These are phyloP conservation scores for Kewa caespitosa DNA, from an alignment of 179 eudicot species.

Conservation along the genomic window DNA sequence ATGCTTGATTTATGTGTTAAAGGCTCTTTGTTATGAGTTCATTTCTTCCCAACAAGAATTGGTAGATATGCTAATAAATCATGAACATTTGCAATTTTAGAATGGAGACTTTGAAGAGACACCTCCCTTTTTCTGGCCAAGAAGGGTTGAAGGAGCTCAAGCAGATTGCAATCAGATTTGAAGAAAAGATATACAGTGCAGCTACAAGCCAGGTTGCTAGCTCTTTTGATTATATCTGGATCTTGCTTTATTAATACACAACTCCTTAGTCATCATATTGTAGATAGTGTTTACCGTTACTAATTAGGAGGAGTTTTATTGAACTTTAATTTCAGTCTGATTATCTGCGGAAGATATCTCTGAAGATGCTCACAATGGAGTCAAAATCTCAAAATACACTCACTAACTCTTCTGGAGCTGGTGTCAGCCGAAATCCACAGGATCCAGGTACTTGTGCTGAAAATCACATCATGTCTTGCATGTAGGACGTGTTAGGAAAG, in stretches of 20 bases:
- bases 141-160: constrained; percentile 79
- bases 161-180: constrained; percentile 85
- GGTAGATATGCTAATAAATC: background rate
- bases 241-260: background rate
- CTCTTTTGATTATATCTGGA: constrained; percentile 4
- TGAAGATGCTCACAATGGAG: constrained; percentile 94
- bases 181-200: constrained; percentile 82
- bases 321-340: constrained; percentile 56
- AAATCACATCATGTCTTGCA: background rate
- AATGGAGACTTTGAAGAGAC: constrained; percentile 86
- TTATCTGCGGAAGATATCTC: constrained; percentile 84
- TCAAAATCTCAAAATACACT: constrained; percentile 67
- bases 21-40: background rate
- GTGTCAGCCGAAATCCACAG: constrained; percentile 54
- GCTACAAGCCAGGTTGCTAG: constrained; percentile 79
- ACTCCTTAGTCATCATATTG: background rate
- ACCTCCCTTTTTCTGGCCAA: constrained; percentile 77
- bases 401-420: constrained; percentile 40
- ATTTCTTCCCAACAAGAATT: background rate
- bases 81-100: constrained; percentile 31
- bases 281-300: background rate
- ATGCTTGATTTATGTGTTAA: background rate
- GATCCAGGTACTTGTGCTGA: constrained; percentile 61
- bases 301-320: background rate
- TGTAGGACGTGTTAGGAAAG: background rate